Evolutionary conservation across 164 flowering plant genomes (phyloP).

Genomic region (Euptelea pleiosperma): DNA sequence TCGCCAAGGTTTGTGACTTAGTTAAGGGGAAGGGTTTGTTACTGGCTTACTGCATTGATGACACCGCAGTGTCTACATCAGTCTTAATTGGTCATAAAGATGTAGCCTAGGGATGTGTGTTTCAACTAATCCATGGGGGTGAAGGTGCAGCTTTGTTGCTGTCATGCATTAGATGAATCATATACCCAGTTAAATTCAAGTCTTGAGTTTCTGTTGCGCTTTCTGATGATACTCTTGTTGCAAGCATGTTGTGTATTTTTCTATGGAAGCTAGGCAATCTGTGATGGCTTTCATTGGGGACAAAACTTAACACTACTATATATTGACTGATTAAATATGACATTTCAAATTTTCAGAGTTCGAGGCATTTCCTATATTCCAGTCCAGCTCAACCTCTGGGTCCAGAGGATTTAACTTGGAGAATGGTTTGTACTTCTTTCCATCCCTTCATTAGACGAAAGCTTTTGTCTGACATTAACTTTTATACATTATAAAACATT

Average conservation of each 20-base stretch:
- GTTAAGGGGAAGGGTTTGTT: neutral
- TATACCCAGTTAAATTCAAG: too few species aligned
- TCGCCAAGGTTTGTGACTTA: conserved; percentile 65
- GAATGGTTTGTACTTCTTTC: conserved; percentile 64
- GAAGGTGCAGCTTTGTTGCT: too few species aligned
- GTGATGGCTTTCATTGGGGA: neutral
- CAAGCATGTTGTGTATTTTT: neutral
- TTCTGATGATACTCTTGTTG: neutral
- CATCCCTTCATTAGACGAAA: too few species aligned
- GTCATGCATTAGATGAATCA: too few species aligned
- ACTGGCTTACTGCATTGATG: neutral
- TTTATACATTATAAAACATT: too few species aligned
- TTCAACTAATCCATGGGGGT: too few species aligned
- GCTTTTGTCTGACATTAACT: too few species aligned
- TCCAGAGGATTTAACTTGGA: conserved; percentile 91
- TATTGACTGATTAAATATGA: neutral
- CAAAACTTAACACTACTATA: too few species aligned
- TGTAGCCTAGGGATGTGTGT: too few species aligned
- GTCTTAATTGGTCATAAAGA: too few species aligned
- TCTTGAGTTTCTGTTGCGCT: neutral
- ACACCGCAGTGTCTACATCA: neutral
- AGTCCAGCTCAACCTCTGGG: conserved; percentile 90
- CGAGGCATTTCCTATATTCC: conserved; percentile 81
- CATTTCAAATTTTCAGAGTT: conserved; percentile 44
- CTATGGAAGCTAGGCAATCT: neutral